Evolutionary conservation across 257 asterid genomes (phyloP), one percentile per base, ranked within the genome.

Genomic region (Ilex asprella): DNA sequence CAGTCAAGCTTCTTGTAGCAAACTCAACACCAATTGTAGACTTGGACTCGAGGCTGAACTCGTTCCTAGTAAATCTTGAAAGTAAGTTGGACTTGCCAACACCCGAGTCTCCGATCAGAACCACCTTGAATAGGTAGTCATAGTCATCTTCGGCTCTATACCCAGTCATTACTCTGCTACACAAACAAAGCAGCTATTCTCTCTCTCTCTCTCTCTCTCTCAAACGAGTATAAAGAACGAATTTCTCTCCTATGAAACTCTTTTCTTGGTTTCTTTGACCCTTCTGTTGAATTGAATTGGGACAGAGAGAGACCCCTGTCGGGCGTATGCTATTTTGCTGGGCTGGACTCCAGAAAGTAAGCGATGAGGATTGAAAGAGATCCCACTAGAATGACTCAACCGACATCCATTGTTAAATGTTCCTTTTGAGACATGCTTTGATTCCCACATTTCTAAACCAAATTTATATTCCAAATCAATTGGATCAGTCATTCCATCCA

Each of bases 21-120:
- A 88, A 88, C 76, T 88, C 96, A 67, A 88, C 96, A 9, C 96
- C 96, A 58, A 88, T 88, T 31, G 95, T 88, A 30, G 96, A 88
- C 60, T 88, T 86, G 35, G 96, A 80, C 72, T 88, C 96, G 32
- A 88, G 93, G 67, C 93, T 86, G 74, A 88, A 88, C 82, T 88
- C 96, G 70, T 88, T 86, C 64, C 93, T 79, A 2, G 96, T 88
- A 72, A 88, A 88, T 76, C 95, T 79, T 5, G 96, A 88, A 64
- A 88, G 90, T 79, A 88, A 79, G 64, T 88, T 88, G 63, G 95
- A 88, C 66, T 88, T 88, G 1, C 95, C 96, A 39, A 88, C 95
- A 29, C 96, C 95, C 27, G 96, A 88, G 49, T 88, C 96, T 12
- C 96, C 96, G 10, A 88, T 88, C 69, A 88, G 60, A 39, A 88